A percentile compares a stretch with the other conserved stretches of the same genome.
Evolutionary conservation across 768 basidiomycete genomes (phyloP).

Genomic region (Boletus edulis): DNA sequence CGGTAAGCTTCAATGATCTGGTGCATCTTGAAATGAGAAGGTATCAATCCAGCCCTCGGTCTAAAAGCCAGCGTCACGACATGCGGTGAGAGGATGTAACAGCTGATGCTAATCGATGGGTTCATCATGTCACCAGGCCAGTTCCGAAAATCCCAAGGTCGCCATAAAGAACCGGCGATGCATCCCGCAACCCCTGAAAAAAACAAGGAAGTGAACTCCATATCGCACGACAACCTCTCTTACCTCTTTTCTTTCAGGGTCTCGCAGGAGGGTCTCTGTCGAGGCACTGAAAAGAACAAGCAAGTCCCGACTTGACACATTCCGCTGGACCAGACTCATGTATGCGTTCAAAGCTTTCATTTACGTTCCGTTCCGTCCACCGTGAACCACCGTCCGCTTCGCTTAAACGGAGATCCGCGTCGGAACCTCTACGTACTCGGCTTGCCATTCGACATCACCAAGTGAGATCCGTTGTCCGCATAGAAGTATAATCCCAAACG

Average conservation of each 20-base stretch:
- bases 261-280: constrained; percentile 36
- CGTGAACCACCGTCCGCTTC: constrained; percentile 11
- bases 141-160: constrained; percentile 7
- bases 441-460: constrained; percentile 75
- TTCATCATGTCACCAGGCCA: constrained; percentile 13
- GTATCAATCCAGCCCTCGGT: background rate
- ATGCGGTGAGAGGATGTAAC: constrained; percentile 8
- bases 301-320: constrained; percentile 33
- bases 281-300: constrained; percentile 53
- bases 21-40: background rate
- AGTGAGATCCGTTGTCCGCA: constrained; percentile 42
- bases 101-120: background rate
- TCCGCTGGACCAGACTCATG: constrained; percentile 8
- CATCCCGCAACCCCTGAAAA: background rate
- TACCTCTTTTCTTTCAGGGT: constrained; percentile 12
- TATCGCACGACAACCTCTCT: background rate
- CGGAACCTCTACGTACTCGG: constrained; percentile 86
- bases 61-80: constrained; percentile 2
- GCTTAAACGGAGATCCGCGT: constrained; percentile 42
- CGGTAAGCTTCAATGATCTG: constrained; percentile 27
- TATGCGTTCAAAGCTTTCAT: constrained; percentile 37
- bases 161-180: background rate
- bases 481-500: background rate
- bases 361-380: constrained; percentile 19
- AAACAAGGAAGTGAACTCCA: constrained; percentile 10